These are phyloP conservation scores for Apophysomyces ossiformis DNA, from an alignment of 371 early-diverging fungal genomes.

Conservation along the genomic window DNA sequence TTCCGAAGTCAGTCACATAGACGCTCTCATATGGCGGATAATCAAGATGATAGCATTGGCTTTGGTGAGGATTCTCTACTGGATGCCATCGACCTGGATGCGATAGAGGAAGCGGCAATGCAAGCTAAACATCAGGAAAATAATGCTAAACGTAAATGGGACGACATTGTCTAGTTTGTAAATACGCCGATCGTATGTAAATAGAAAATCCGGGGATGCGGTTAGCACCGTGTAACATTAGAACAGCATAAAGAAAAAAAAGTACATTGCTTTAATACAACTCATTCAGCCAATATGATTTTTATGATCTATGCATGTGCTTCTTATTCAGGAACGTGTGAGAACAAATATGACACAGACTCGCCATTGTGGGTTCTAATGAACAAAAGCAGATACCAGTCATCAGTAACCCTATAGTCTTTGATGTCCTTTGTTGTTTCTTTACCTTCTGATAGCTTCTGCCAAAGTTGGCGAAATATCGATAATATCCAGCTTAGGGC, in stretches of 20 bases:
- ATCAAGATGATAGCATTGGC: conserved; percentile 30
- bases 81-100: neutral
- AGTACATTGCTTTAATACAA: conserved; percentile 6
- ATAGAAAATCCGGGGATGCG: neutral
- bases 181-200: neutral
- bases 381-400: neutral
- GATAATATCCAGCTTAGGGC: conserved; percentile 90
- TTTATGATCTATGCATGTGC: conserved; percentile 8
- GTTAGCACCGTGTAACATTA: neutral
- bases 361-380: conserved; percentile 94
- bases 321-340: conserved; percentile 56
- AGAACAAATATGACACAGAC: conserved; percentile 88
- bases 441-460: conserved; percentile 83
- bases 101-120: neutral
- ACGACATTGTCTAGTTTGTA: neutral
- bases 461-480: conserved; percentile 94
- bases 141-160: neutral
- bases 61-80: conserved; percentile 26
- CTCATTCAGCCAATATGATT: conserved; percentile 9
- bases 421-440: neutral
- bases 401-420: neutral
- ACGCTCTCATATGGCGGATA: neutral
- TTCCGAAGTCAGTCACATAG: neutral
- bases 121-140: neutral
- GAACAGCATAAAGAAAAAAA: neutral